Conservation (phyloP, 2,329 filamentous ascomycete species). For the Stachybotrys chlorohalonatus region DNA sequence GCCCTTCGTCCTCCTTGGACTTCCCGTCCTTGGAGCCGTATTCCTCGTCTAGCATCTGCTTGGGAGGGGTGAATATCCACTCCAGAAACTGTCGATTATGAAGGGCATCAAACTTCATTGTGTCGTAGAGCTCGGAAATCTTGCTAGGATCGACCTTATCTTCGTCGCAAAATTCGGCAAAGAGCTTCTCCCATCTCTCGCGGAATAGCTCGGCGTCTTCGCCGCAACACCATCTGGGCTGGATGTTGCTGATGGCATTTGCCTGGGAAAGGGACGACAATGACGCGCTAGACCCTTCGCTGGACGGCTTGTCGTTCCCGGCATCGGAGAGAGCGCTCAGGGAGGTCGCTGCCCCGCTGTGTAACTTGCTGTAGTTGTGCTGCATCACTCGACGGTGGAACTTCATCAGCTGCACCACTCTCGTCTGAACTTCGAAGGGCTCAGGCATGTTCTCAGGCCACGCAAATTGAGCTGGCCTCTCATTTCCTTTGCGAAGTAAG, state of each 20-base stretch:
- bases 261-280: slow-evolving; percentile 48
- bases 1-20: slow-evolving; percentile 29
- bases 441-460: slow-evolving; percentile 95
- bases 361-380: slow-evolving; percentile 78
- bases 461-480: slow-evolving; percentile 91
- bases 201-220: slow-evolving; percentile 93
- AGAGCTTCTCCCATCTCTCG: slow-evolving; percentile 97
- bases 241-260: slow-evolving; percentile 60
- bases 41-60: slow-evolving; percentile 67
- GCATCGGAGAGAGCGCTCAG: slow-evolving; percentile 48
- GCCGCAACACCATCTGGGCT: slow-evolving; percentile 90
- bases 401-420: slow-evolving; percentile 93
- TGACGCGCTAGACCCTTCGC: slow-evolving; percentile 32
- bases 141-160: slow-evolving; percentile 99
- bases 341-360: slow-evolving; percentile 55
- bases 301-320: slow-evolving; percentile 33
- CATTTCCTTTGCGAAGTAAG: slow-evolving; percentile 81
- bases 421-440: slow-evolving; percentile 82
- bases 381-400: slow-evolving; percentile 95
- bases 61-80: slow-evolving; percentile 90
- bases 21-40: slow-evolving; percentile 32
- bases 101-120: slow-evolving; percentile 98
- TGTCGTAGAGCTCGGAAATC: slow-evolving; percentile 96
- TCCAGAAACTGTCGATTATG: slow-evolving; percentile 96
- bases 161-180: slow-evolving; percentile 89